Base-by-base conservation (phyloP, 495 filamentous ascomycete species). In the Hypoxylon lenormandii region DNA sequence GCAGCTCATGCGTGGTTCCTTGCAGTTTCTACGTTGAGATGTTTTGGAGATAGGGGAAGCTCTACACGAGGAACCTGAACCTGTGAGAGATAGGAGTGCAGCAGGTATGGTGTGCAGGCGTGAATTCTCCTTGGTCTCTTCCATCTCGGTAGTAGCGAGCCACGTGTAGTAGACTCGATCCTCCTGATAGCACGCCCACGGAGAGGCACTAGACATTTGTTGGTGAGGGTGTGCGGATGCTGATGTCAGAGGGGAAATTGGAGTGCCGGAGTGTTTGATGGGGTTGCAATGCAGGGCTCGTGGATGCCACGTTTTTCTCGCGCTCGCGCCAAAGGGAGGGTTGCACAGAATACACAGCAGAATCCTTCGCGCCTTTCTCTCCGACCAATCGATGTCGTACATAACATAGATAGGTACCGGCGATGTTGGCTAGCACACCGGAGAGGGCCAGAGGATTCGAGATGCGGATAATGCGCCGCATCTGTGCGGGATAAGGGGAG, bases 261-360 rank as follows among this genome's bases (percentile, higher is more conserved):
- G 68, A 71, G 62, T 71, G 53, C 68, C 68, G 68, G 58, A 40
- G 16, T 28, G 52, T 70, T 55, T 64, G 50, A 65, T 56, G 55
- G 61, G 60, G 67, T 71, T 63, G 45, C 58, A 66, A 66, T 57
- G 66, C 62, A 71, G 68, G 68, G 28, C 58, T 63, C 62, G 38
- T 62, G 68, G 68, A 66, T 62, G 68, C 68, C 68, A 71, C 68
- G 68, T 71, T 71, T 71, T 61, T 70, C 56, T 50, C 26, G 10
- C 18, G 10, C 22, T 5, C 6, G 23, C 16, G 28, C 40, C 38
- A 47, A 50, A 56, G 18, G 62, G 68, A 71, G 68, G 68, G 68
- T 71, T 53, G 62, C 57, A 71, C 62, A 55, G 36, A 54, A 16
- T 18, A 63, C 30, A 33, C 30, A 3, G 30, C 6, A 33, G 30